These are phyloP conservation scores for Medicago lupulina DNA, from an alignment of 306 rosid species.

Conservation along the genomic window DNA sequence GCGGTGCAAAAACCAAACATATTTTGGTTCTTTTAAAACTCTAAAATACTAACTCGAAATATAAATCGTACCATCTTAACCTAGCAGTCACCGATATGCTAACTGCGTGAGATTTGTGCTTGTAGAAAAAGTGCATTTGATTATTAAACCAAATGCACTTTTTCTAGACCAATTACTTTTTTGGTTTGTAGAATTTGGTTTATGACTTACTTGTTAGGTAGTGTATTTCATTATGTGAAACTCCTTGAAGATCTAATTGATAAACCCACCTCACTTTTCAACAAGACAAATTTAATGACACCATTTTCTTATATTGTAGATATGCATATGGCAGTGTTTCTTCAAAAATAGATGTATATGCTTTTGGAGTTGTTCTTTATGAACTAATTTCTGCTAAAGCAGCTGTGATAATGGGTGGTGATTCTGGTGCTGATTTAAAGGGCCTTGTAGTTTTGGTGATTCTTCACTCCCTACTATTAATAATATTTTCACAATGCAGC, in stretches of 20 bases:
- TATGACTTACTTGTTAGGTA: too few species aligned
- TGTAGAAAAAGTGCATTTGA: too few species aligned
- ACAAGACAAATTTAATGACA: background rate
- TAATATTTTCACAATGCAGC: constrained; percentile 19
- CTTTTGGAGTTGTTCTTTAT: constrained; percentile 89
- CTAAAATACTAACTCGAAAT: background rate
- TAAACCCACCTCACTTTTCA: background rate
- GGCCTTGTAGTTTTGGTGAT: constrained; percentile 68
- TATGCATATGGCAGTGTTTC: constrained; percentile 84
- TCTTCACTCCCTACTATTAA: background rate
- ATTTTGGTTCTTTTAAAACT: too few species aligned
- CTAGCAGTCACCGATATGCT: background rate
- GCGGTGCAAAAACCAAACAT: background rate
- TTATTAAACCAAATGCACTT: too few species aligned
- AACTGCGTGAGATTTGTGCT: background rate
- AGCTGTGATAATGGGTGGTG: constrained; percentile 56
- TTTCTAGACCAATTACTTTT: too few species aligned
- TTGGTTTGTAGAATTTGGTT: too few species aligned
- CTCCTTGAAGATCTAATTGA: too few species aligned
- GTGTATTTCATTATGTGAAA: too few species aligned
- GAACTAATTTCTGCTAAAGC: constrained; percentile 92
- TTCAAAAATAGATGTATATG: constrained; percentile 83
- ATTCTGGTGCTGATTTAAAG: constrained; percentile 13
- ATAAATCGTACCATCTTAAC: too few species aligned
- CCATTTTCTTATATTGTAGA: constrained; percentile 53